Conservation (phyloP, 2,329 filamentous ascomycete species). For the Eutypella sp. region DNA sequence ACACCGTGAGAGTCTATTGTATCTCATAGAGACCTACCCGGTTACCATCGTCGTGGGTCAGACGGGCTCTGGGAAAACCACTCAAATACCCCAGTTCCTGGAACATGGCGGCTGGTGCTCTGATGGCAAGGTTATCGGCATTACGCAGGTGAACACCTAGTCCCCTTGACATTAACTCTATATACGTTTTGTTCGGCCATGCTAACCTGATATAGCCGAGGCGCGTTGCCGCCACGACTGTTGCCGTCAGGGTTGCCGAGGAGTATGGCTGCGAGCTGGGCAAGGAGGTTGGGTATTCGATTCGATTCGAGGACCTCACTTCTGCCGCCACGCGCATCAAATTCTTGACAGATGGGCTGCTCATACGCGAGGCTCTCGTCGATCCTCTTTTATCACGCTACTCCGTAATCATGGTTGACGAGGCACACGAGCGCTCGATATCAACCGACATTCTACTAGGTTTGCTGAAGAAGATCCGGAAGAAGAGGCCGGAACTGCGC, state of each 20-base stretch:
- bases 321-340: conserved; percentile 84
- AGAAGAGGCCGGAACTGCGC: conserved; percentile 72
- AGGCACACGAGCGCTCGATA: conserved; percentile 90
- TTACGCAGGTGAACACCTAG: conserved; percentile 75
- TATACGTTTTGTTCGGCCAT: conserved; percentile 1
- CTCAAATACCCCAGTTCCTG: conserved; percentile 89
- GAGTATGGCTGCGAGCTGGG: conserved; percentile 83
- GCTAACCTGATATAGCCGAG: conserved; percentile 57
- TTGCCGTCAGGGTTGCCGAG: conserved; percentile 82
- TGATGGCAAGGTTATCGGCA: conserved; percentile 74
- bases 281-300: conserved; percentile 89
- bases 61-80: conserved; percentile 93
- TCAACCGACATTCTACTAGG: conserved; percentile 90
- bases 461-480: conserved; percentile 83
- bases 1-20: conserved; percentile 74
- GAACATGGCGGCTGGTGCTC: conserved; percentile 84
- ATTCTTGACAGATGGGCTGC: conserved; percentile 87
- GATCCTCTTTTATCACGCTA: conserved; percentile 89
- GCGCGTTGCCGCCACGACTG: conserved; percentile 83
- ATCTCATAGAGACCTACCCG: conserved; percentile 76
- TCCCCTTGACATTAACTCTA: conserved; percentile 1
- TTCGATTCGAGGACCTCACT: conserved; percentile 86
- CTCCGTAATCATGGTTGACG: conserved; percentile 95
- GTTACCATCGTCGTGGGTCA: conserved; percentile 90
- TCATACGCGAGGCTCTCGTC: conserved; percentile 86